Percentiles rank a stretch among this genome's conserved stretches.
Evolutionary conservation across 1,139 yeast species (phyloP).

Genomic region (Pichia sp.): DNA sequence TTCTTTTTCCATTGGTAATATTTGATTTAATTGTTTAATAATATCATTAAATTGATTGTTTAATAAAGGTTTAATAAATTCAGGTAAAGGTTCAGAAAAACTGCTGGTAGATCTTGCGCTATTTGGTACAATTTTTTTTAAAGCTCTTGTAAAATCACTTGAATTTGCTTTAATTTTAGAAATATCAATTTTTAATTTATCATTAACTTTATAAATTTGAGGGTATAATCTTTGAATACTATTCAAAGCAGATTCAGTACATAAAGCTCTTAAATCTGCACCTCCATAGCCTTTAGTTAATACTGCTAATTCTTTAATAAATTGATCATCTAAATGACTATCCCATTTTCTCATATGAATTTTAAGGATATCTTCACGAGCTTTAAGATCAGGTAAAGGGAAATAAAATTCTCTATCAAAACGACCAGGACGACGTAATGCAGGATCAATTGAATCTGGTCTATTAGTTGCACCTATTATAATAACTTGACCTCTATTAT

Average conservation of each 20-base stretch:
- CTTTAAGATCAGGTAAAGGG: constrained; percentile 80
- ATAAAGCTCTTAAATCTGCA: constrained; percentile 89
- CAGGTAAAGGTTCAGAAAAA: constrained; percentile 75
- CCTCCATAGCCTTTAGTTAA: constrained; percentile 97
- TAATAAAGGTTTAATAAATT: constrained; percentile 59
- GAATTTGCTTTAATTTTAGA: constrained; percentile 69
- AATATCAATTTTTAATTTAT: constrained; percentile 71
- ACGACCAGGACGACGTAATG: constrained; percentile 93
- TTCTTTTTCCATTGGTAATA: constrained; percentile 61
- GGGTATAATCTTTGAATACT: constrained; percentile 84
- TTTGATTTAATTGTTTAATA: constrained; percentile 42
- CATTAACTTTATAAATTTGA: constrained; percentile 76
- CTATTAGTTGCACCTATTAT: constrained; percentile 98
- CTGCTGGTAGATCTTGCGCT: constrained; percentile 75
- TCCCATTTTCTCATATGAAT: constrained; percentile 91
- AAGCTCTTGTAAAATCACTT: constrained; percentile 78
- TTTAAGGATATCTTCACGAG: constrained; percentile 69
- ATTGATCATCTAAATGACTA: constrained; percentile 33
- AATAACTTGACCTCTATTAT: constrained; percentile 83
- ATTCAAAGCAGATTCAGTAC: constrained; percentile 89
- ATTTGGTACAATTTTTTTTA: constrained; percentile 86
- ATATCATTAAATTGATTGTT: constrained; percentile 44
- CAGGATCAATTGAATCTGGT: constrained; percentile 97
- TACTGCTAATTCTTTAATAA: constrained; percentile 63
- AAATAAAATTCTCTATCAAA: constrained; percentile 96